A percentile compares a stretch with the other conserved stretches of the same genome.
Conservation (phyloP, 768 basidiomycete genomes). For the Tubosaeta sp. region DNA sequence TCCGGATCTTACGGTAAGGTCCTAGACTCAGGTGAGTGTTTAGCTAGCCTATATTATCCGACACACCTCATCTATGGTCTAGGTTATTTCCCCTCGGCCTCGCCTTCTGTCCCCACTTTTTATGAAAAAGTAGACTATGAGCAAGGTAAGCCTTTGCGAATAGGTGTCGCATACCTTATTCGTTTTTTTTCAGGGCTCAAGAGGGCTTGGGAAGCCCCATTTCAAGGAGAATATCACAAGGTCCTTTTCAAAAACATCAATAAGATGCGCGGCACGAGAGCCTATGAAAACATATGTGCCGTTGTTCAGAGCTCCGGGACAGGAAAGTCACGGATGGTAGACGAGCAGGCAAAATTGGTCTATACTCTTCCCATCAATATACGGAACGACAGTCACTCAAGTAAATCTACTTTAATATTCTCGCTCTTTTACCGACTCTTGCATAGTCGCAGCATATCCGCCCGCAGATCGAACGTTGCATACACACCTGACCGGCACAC, state of each 20-base stretch:
- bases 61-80: background rate
- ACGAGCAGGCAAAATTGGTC: no score
- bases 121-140: background rate
- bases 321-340: no score
- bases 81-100: background rate
- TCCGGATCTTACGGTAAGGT: background rate
- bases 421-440: background rate
- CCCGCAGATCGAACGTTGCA: background rate
- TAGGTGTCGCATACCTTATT: no score
- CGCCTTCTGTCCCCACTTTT: background rate
- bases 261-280: background rate
- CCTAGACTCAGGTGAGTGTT: no score
- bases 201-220: background rate
- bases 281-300: background rate
- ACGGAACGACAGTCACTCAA: background rate
- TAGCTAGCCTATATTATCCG: no score
- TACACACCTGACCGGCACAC: background rate
- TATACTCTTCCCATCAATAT: slow-evolving; percentile 6
- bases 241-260: background rate
- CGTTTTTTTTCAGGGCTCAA: background rate
- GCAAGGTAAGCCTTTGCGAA: no score
- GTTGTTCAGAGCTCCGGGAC: slow-evolving; percentile 4
- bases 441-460: background rate
- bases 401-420: background rate
- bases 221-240: background rate